phyloP scores from a whole-genome alignment of 768 basidiomycete species.

The Leccinum truebloodii region DNA sequence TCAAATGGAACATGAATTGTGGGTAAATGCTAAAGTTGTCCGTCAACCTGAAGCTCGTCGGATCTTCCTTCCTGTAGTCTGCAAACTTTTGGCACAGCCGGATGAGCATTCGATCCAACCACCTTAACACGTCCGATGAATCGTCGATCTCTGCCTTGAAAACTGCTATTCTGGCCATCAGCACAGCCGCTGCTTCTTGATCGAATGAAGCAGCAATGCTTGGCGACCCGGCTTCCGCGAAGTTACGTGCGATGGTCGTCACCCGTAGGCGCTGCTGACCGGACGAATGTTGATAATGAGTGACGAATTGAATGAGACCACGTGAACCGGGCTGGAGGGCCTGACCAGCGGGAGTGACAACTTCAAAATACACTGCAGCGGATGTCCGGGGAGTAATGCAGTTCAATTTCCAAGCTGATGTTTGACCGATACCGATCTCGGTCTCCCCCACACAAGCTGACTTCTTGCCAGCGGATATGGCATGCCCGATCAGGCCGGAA shows the following conservation, averaged over 20 bases:
- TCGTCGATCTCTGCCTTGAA: conserved; percentile 99
- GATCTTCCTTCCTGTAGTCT: conserved; percentile 97
- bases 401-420: conserved; percentile 98
- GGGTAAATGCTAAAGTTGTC: conserved; percentile 99
- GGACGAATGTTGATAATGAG: conserved; percentile 96
- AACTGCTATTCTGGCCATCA: conserved; percentile 98
- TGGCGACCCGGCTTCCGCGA: conserved; percentile 96
- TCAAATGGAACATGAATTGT: conserved; percentile 99
- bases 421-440: conserved; percentile 98
- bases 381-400: conserved; percentile 85
- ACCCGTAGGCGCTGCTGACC: conserved; percentile 95
- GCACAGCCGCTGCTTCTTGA: conserved; percentile 95
- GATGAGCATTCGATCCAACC: conserved; percentile 99
- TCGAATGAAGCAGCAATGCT: conserved; percentile 93
- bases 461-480: conserved; percentile 96
- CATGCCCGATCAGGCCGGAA: conserved; percentile 96
- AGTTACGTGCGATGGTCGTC: conserved; percentile 97
- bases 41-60: conserved; percentile 85
- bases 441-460: conserved; percentile 97
- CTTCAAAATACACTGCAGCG: conserved; percentile 95
- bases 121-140: conserved; percentile 91
- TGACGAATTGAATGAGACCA: conserved; percentile 96
- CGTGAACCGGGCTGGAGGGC: conserved; percentile 86
- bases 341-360: conserved; percentile 95
- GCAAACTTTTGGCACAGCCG: conserved; percentile 99